phyloP scores from a whole-genome alignment of 306 rosid genomes.

The Castanea mollissima region DNA sequence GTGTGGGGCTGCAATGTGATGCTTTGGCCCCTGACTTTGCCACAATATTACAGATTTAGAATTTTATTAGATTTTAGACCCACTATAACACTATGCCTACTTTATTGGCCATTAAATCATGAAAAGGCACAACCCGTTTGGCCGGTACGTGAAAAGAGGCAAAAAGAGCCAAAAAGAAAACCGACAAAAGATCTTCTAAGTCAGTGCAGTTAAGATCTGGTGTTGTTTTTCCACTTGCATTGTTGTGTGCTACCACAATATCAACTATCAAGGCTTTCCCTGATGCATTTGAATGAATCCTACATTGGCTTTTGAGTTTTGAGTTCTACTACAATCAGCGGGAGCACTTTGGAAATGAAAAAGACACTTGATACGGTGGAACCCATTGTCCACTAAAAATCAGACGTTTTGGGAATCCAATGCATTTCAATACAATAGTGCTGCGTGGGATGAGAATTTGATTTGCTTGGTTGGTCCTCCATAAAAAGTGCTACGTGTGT shows the following conservation, averaged over 20 bases:
- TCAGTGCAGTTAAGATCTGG: constrained; percentile 25
- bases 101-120: not conserved
- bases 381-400: not conserved
- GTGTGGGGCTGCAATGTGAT: not conserved
- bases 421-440: too few relatives aligned
- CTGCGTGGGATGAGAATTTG: too few relatives aligned
- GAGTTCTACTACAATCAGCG: not conserved
- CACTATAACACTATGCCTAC: not conserved
- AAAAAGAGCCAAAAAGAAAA: constrained; percentile 21
- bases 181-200: constrained; percentile 39
- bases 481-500: too few relatives aligned
- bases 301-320: too few relatives aligned
- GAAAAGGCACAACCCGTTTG: constrained; percentile 38
- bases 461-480: too few relatives aligned
- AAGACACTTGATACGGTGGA: not conserved
- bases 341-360: not conserved
- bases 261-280: too few relatives aligned
- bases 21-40: not conserved
- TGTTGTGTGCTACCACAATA: too few relatives aligned
- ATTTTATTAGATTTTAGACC: not conserved
- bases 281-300: not conserved
- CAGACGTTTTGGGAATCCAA: not conserved
- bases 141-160: constrained; percentile 32
- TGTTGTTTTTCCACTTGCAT: not conserved
- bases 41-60: not conserved